Percentiles rank a stretch among this genome's conserved stretches.
Conservation (phyloP, 805 yeast species). For the Ogataea nonfermentans region DNA sequence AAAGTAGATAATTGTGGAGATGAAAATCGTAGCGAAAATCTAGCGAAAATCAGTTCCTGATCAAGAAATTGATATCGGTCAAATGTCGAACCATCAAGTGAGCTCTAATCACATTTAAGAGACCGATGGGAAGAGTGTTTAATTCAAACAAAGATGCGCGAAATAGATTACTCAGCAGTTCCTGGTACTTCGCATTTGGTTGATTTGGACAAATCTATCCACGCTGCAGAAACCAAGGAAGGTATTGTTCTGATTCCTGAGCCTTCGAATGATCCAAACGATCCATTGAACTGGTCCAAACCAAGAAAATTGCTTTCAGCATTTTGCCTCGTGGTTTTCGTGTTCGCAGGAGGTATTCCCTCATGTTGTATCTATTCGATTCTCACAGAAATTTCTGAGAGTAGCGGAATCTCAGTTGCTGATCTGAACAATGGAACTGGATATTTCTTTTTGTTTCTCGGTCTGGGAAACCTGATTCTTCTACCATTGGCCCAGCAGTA, state of each 20-base stretch:
- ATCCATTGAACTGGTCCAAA: slow-evolving; percentile 63
- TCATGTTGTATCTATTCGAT: slow-evolving; percentile 30
- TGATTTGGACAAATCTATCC: slow-evolving; percentile 12
- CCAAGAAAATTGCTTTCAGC: slow-evolving; percentile 47
- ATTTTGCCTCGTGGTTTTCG: slow-evolving; percentile 42
- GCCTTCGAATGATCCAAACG: slow-evolving; percentile 67
- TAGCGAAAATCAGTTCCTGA: too few species aligned
- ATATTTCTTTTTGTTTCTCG: slow-evolving; percentile 40
- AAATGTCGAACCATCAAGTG: too few species aligned
- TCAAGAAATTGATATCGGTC: too few species aligned
- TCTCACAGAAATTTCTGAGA: slow-evolving; percentile 23
- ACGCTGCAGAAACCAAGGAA: slow-evolving; percentile 18
- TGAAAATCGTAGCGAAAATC: too few species aligned
- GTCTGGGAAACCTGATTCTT: slow-evolving; percentile 36
- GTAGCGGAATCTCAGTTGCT: slow-evolving; percentile 24
- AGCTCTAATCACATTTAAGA: too few species aligned
- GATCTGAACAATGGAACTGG: slow-evolving; percentile 39
- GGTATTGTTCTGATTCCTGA: slow-evolving; percentile 58
- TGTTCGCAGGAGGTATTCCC: slow-evolving; percentile 29
- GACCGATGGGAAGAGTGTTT: too few species aligned
- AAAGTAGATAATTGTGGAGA: too few species aligned
- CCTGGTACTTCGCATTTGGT: slow-evolving; percentile 19
- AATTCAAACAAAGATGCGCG: slow-evolving; percentile 8
- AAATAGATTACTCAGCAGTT: slow-evolving; percentile 13
- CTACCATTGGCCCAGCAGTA: slow-evolving; percentile 40